Evolutionary conservation across 164 flowering plant species (phyloP).

Genomic region (Magnolia officinalis): DNA sequence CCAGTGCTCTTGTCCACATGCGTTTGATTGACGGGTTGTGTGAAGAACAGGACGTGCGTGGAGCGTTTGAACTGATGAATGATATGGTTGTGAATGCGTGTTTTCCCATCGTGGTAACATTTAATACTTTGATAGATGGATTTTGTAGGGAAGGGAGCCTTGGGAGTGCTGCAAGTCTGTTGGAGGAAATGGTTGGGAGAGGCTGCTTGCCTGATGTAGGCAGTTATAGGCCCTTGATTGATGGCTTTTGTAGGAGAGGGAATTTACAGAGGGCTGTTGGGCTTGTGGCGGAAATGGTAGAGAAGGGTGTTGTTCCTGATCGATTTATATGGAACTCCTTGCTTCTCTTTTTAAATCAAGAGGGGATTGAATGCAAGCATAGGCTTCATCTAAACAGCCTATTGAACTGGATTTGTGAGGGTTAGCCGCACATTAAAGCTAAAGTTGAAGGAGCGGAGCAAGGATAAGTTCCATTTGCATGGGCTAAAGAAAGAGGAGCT

Average conservation of each 20-base stretch:
- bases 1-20: conserved; percentile 53
- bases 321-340: conserved; percentile 48
- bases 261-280: conserved; percentile 35
- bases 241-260: conserved; percentile 39
- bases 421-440: background rate
- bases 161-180: conserved; percentile 44
- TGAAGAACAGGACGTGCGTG: conserved; percentile 32
- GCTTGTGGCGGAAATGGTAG: conserved; percentile 50
- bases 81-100: conserved; percentile 52
- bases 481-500: no score
- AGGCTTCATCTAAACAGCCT: background rate
- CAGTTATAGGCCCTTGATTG: conserved; percentile 46
- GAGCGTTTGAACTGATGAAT: conserved; percentile 64
- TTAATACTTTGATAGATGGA: conserved; percentile 48
- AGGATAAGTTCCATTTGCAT: no score
- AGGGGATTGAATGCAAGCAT: background rate
- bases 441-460: no score
- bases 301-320: conserved; percentile 51
- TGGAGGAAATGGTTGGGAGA: conserved; percentile 57
- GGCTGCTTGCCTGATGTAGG: conserved; percentile 51
- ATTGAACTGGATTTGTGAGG: background rate
- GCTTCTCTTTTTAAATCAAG: conserved; percentile 22
- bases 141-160: conserved; percentile 59
- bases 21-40: conserved; percentile 44
- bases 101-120: conserved; percentile 55